phyloP scores from a whole-genome alignment of 2,329 filamentous ascomycete genomes.

The Fusarium pininemorale region DNA sequence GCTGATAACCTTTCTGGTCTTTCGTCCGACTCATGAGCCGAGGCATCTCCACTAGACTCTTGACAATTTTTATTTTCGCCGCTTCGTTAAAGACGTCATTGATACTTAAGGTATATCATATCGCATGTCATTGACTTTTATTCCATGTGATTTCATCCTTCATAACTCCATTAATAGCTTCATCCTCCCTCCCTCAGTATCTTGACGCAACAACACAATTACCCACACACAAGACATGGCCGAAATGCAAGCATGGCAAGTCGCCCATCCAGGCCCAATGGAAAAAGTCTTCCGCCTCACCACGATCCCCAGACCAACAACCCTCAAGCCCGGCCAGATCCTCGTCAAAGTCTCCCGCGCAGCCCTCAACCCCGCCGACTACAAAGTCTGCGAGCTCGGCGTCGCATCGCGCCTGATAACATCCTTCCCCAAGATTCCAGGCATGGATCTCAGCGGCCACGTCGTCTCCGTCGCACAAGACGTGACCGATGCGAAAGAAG shows the following conservation, averaged over 20 bases:
- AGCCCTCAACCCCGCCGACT: constrained; percentile 60
- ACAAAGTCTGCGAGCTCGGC: constrained; percentile 56
- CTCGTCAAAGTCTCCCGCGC: constrained; percentile 56
- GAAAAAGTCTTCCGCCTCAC: constrained; percentile 36
- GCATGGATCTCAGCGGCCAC: constrained; percentile 62
- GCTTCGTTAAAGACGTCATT: constrained; percentile 26
- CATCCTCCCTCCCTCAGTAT: background rate
- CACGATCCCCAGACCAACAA: constrained; percentile 27
- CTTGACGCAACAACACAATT: background rate
- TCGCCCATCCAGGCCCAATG: constrained; percentile 39
- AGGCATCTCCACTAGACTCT: constrained; percentile 24
- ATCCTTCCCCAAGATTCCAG: constrained; percentile 54
- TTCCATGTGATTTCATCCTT: background rate
- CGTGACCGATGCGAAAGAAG: constrained; percentile 46
- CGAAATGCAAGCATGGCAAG: constrained; percentile 45
- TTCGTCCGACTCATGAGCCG: background rate
- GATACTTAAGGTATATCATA: background rate
- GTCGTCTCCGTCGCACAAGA: constrained; percentile 50
- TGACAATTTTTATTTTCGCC: background rate
- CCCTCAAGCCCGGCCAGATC: constrained; percentile 45
- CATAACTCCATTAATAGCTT: background rate
- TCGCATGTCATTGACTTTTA: background rate
- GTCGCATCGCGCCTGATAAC: constrained; percentile 47
- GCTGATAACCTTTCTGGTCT: background rate
- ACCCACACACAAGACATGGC: background rate